Conservation (phyloP, 1,139 yeast species). For the Debaryomyces coudertii region DNA sequence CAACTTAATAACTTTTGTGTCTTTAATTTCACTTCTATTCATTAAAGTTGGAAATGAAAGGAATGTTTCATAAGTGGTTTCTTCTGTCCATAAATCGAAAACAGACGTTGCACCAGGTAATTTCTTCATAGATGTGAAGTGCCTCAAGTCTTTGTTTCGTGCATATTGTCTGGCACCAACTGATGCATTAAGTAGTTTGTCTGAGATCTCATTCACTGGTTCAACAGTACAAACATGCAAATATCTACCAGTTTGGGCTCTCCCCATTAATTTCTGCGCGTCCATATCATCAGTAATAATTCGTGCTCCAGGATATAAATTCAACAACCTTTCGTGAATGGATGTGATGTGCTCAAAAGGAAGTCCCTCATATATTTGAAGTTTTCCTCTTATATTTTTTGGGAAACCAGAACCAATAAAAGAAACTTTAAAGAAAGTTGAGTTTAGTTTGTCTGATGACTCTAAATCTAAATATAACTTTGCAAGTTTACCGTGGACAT, state of each 20-base stretch:
- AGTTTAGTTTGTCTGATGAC: conserved; percentile 69
- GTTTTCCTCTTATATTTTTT: conserved; percentile 68
- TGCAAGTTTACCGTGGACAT: conserved; percentile 70
- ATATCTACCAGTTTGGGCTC: conserved; percentile 69
- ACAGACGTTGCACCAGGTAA: conserved; percentile 77
- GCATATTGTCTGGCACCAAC: conserved; percentile 70
- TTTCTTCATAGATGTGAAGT: conserved; percentile 70
- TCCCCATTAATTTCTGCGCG: conserved; percentile 51
- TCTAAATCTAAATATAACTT: conserved; percentile 70
- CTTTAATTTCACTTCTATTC: conserved; percentile 77
- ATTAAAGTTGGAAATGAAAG: conserved; percentile 86
- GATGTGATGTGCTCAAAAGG: conserved; percentile 89
- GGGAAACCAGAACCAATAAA: conserved; percentile 90
- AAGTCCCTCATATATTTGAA: conserved; percentile 81
- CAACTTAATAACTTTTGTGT: conserved; percentile 54
- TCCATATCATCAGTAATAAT: conserved; percentile 70
- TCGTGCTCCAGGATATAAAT: conserved; percentile 82
- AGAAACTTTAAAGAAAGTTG: conserved; percentile 79
- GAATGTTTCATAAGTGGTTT: conserved; percentile 73
- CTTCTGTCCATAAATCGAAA: conserved; percentile 86
- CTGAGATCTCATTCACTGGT: conserved; percentile 62
- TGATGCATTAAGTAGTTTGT: conserved; percentile 50
- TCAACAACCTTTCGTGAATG: conserved; percentile 74
- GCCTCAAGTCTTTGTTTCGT: conserved; percentile 69
- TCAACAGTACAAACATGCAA: conserved; percentile 74